Base-by-base conservation (phyloP, 2,329 filamentous ascomycete genomes). In the Diaporthe destruens region DNA sequence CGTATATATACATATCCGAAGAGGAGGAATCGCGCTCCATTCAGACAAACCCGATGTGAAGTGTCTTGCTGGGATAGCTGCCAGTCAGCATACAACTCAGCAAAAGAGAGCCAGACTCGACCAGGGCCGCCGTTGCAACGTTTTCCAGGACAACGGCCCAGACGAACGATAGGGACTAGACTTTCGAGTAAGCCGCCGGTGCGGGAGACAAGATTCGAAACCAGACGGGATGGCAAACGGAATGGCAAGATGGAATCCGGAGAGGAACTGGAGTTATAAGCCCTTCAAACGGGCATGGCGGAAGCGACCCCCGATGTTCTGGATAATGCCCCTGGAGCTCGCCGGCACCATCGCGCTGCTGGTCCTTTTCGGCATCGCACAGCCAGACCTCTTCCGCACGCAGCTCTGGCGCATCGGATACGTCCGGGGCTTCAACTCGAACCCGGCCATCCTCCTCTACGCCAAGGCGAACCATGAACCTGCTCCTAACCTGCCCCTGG, bases 361-460 rank as follows among this genome's bases (percentile, higher is more conserved):
- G 75, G 87, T 93, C 49, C 86, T 95, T 68, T 93, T 93, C 79
- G 92, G 90, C 76, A 90, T 95, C 77, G 88, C 92, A 44, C 90
- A 93, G 76, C 93, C 93, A 20, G 88, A 95, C 80, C 86, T 91
- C 69, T 95, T 92, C 81, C 89, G 93, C 59, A 91, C 90, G 11
- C 88, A 87, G 76, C 84, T 95, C 77, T 96, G 93, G 93, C 85
- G 87, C 78, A 90, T 94, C 77, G 93, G 93, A 75, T 90, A 86
- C 73, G 87, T 91, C 69, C 85, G 93, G 79, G 88, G 89, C 74
- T 93, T 93, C 85, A 95, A 95, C 82, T 94, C 92, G 74, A 90
- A 90, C 76, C 93, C 93, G 18, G 87, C 84, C 74, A 88, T 91
- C 77, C 84, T 94, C 23, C 81, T 94, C 44, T 95, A 93, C 81